Base-by-base conservation (phyloP, 495 filamentous ascomycete species). In the Penicillium daleae region DNA sequence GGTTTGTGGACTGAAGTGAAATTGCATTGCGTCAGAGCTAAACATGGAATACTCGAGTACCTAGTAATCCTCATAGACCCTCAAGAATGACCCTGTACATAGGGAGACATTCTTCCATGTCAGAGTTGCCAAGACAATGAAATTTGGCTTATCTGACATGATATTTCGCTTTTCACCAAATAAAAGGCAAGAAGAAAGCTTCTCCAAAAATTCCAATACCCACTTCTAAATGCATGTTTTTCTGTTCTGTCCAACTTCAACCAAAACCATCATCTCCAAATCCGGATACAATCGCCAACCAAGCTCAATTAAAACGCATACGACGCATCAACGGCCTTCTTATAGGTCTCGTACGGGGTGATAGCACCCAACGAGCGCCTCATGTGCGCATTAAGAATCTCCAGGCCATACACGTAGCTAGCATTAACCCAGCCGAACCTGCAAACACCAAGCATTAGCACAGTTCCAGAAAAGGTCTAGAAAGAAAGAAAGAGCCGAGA, bases 371-470 rank as follows among this genome's bases (percentile, higher is more conserved):
- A 81, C 0, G 95, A 91, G 48, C 93, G 87, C 71, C 85, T 86
- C 85, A 92, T 91, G 72, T 96, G 92, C 10, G 89, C 87, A 64
- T 89, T 92, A 51, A 96, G 79, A 63, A 96, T 86, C 42, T 91
- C 87, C 37, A 97, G 79, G 50, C 94, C 95, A 69, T 92, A 92
- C 49, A 97, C 88, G 71, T 93, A 98, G 69, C 92, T 96, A 61
- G 93, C 95, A 69, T 99, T 99, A 68, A 97, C 96, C 95, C 95
- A 99, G 22, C 94, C 95, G 70, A 99, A 99, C 40, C 95, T 99
- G 65, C 31, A 64, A 29, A 66, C 29, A 26, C 8, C 37, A 24
- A 27, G 58, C 61, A 63, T 80, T 70, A 79, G 75, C 59, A 63
- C 29, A 17, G 12, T 29, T 32, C 57, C 21, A 26, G 4, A 33